These are phyloP conservation scores for Nepenthes alata DNA, from an alignment of 179 eudicot genomes.

Conservation along the genomic window DNA sequence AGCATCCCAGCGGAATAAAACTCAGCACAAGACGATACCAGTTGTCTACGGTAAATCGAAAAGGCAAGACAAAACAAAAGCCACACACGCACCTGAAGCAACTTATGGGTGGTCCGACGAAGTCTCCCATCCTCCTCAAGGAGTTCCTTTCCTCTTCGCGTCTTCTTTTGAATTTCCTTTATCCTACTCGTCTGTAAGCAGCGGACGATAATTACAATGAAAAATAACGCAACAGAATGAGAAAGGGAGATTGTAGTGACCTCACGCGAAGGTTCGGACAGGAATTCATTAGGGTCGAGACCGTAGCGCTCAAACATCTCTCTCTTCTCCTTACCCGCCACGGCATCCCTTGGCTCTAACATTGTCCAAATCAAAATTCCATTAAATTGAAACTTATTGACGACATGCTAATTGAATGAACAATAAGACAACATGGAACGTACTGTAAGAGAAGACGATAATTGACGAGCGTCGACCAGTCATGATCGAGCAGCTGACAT, in stretches of 20 bases:
- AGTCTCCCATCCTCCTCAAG: constrained; percentile 28
- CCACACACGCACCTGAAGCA: constrained; percentile 52
- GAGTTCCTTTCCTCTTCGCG: constrained; percentile 23
- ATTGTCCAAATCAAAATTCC: neutral
- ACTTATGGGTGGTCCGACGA: constrained; percentile 63
- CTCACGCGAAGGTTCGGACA: constrained; percentile 45
- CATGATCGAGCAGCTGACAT: neutral
- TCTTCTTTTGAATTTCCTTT: constrained; percentile 24
- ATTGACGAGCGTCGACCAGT: constrained; percentile 8
- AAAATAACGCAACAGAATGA: neutral
- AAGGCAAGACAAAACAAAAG: neutral
- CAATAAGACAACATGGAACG: neutral
- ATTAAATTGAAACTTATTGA: neutral
- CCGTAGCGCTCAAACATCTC: constrained; percentile 53
- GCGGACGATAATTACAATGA: neutral
- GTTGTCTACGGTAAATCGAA: neutral
- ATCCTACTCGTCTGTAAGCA: constrained; percentile 31
- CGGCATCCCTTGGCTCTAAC: constrained; percentile 34
- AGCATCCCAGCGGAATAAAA: neutral
- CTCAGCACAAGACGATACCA: neutral
- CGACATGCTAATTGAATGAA: neutral
- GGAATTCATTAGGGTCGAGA: constrained; percentile 51
- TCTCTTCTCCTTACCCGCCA: constrained; percentile 23
- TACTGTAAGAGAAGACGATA: constrained; percentile 14
- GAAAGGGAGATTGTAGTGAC: constrained; percentile 13